Conservation (phyloP, 73 alveolate genomes). For the Tetrahymena borealis region DNA sequence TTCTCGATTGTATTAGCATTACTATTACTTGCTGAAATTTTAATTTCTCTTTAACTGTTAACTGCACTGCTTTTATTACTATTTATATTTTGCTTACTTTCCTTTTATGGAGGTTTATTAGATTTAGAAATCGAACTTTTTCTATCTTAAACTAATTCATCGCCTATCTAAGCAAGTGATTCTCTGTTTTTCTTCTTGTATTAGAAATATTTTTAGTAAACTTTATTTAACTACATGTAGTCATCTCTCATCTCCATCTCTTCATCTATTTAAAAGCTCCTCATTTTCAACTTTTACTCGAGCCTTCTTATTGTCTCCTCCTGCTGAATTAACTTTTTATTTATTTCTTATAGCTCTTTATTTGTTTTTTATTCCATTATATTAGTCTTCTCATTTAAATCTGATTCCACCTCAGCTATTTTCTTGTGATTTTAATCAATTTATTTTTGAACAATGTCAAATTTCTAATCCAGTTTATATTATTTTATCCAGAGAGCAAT, state of each 20-base stretch:
- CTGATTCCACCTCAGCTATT: neutral
- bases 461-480: neutral
- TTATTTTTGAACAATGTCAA: neutral
- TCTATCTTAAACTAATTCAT: neutral
- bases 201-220: neutral
- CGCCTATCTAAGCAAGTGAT: neutral
- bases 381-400: neutral
- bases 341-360: neutral
- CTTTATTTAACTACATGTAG: neutral
- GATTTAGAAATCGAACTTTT: neutral
- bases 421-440: neutral
- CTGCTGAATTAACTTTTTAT: neutral
- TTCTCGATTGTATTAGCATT: neutral
- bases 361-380: neutral
- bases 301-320: neutral
- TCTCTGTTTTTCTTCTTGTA: neutral
- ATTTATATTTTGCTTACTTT: too few relatives aligned
- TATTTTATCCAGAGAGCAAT: neutral
- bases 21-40: neutral
- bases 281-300: neutral
- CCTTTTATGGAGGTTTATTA: neutral
- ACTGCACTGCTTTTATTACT: neutral
- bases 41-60: neutral
- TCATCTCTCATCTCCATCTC: neutral
- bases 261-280: neutral